Evolutionary conservation across 2,329 filamentous ascomycete genomes (phyloP).

Genomic region (Fusarium sp.): DNA sequence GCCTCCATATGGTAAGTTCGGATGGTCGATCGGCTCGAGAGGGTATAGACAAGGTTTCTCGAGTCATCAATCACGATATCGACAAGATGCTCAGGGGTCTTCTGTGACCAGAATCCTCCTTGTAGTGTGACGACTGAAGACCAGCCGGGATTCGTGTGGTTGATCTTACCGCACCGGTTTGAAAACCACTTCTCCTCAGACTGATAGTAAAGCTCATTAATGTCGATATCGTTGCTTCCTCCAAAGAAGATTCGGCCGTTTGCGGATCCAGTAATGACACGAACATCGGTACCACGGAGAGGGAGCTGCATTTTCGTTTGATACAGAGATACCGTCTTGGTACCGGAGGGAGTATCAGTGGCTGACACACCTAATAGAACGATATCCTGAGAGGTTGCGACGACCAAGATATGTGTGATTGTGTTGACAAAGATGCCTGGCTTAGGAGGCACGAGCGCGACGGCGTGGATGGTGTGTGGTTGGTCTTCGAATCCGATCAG

Average conservation of each 20-base stretch:
- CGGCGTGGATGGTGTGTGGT: constrained; percentile 87
- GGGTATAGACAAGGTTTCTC: constrained; percentile 88
- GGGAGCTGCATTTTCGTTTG: constrained; percentile 88
- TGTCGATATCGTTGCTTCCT: constrained; percentile 82
- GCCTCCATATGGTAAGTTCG: constrained; percentile 89
- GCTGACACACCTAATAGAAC: constrained; percentile 87
- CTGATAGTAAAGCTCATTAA: constrained; percentile 95
- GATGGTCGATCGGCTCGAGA: constrained; percentile 90
- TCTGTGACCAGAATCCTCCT: constrained; percentile 64
- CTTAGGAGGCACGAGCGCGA: constrained; percentile 88
- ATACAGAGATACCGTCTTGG: constrained; percentile 82
- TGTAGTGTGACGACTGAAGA: constrained; percentile 70
- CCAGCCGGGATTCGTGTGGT: constrained; percentile 84
- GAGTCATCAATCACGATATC: constrained; percentile 92
- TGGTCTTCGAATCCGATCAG: constrained; percentile 94
- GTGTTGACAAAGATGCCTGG: constrained; percentile 86
- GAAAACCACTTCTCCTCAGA: constrained; percentile 98
- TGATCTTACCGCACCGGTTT: constrained; percentile 86
- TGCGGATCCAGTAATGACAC: constrained; percentile 82
- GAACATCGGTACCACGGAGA: constrained; percentile 81
- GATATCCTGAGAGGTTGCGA: constrained; percentile 88
- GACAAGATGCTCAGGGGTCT: constrained; percentile 73
- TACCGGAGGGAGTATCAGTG: constrained; percentile 74
- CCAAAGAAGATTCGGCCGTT: constrained; percentile 95
- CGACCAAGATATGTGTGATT: constrained; percentile 89